Evolutionary conservation across 1,284 basidiomycete species (phyloP).

Genomic region (Tranzscheliella williamsii): DNA sequence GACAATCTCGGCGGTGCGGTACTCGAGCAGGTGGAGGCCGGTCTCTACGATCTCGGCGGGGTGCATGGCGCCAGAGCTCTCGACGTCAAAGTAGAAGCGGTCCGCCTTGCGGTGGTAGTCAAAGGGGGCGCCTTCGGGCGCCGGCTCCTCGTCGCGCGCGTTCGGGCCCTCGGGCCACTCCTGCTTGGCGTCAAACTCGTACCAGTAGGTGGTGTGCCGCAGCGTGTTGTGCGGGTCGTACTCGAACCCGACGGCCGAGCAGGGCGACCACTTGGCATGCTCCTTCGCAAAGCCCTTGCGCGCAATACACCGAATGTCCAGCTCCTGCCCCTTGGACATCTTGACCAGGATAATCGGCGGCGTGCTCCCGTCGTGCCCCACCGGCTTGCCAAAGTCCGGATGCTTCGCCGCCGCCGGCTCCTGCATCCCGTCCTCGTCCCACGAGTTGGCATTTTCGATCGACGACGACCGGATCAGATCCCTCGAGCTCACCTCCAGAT

Average conservation of each 20-base stretch:
- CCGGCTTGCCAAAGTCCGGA: slow-evolving; percentile 79
- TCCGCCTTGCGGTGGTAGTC: slow-evolving; percentile 52
- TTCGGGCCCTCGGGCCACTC: slow-evolving; percentile 58
- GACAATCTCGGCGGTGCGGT: slow-evolving; percentile 55
- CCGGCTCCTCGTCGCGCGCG: slow-evolving; percentile 55
- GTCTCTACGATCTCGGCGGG: slow-evolving; percentile 58
- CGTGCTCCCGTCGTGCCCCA: slow-evolving; percentile 69
- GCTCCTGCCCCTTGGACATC: slow-evolving; percentile 89
- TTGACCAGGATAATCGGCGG: slow-evolving; percentile 78
- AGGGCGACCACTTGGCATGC: slow-evolving; percentile 98
- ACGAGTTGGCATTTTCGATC: slow-evolving; percentile 35
- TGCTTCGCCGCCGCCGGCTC: slow-evolving; percentile 54
- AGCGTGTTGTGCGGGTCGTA: slow-evolving; percentile 98
- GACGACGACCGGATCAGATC: slow-evolving; percentile 50
- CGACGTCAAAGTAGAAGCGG: slow-evolving; percentile 59
- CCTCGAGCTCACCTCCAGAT: slow-evolving; percentile 77
- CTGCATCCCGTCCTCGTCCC: slow-evolving; percentile 41
- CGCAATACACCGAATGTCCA: slow-evolving; percentile 83
- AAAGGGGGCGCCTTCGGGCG: slow-evolving; percentile 49
- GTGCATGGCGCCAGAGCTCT: slow-evolving; percentile 53
- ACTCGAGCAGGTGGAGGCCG: slow-evolving; percentile 52
- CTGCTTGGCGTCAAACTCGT: slow-evolving; percentile 66
- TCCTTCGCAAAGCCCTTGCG: slow-evolving; percentile 99
- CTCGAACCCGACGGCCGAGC: slow-evolving; percentile 91
- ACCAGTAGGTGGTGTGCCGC: slow-evolving; percentile 95